Conservation (phyloP, 306 rosid genomes). For the Lupinus albus region DNA sequence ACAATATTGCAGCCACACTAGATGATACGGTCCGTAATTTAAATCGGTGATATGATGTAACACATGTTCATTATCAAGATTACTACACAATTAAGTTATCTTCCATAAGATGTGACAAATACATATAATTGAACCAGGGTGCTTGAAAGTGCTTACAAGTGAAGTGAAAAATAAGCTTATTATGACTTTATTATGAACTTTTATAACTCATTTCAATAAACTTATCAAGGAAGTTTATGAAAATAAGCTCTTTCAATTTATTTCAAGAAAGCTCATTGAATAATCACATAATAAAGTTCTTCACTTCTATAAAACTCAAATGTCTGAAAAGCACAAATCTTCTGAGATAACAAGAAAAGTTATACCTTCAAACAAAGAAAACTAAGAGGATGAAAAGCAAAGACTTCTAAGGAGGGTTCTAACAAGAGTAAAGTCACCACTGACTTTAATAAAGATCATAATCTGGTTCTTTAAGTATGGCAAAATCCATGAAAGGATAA, state of each 20-base stretch:
- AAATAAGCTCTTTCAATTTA: too few relatives aligned
- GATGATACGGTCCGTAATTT: too few relatives aligned
- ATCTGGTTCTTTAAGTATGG: conserved; percentile 16
- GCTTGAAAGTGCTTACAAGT: too few relatives aligned
- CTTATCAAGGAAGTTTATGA: too few relatives aligned
- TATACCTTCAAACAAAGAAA: neutral
- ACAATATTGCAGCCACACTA: conserved; percentile 8
- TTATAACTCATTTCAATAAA: too few relatives aligned
- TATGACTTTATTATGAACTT: too few relatives aligned
- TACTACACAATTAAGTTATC: neutral
- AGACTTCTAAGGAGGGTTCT: neutral
- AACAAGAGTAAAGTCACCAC: neutral
- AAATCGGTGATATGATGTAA: too few relatives aligned
- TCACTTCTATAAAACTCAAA: neutral
- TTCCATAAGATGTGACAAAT: too few relatives aligned
- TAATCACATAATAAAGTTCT: too few relatives aligned
- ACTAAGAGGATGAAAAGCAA: neutral
- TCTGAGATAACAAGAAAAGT: neutral
- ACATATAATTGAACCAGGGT: too few relatives aligned
- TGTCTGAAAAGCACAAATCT: neutral
- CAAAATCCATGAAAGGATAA: conserved; percentile 30
- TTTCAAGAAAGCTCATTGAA: too few relatives aligned
- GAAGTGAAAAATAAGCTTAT: too few relatives aligned
- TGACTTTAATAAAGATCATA: conserved; percentile 32
- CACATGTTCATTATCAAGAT: neutral